Base-by-base conservation (phyloP, 73 alveolate genomes). In the Strombidium stylifer region DNA sequence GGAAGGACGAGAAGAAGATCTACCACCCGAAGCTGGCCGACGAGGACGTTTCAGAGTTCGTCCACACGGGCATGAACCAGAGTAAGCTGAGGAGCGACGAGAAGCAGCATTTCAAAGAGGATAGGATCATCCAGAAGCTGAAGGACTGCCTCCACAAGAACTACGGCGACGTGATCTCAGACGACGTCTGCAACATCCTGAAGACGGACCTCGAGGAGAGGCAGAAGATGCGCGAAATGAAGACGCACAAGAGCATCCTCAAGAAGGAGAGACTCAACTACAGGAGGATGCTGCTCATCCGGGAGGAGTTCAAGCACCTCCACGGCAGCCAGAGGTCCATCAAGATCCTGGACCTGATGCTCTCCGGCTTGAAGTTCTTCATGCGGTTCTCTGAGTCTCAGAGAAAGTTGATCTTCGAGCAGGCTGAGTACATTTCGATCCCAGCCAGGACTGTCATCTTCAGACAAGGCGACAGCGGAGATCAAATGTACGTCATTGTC, bases 381-480 rank as follows among this genome's bases (percentile, higher is more conserved):
- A 7, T 11, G 48, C 27, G 78, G n/a, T 64, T 64, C n/a, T n/a
- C n/a, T 47, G 65, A 64, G 30, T 4, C 11, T 20, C 56, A 44
- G 44, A 47, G 55, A 5, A 42, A 65, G 32, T 20, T 12, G 30
- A 64, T 64, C 16, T 64, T 40, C 37, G 37, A 20, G 1, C 32
- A 64, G 25, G 55, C 78, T 3, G 62, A 42, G 62, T 39, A 15
- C 4, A 14, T 64, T 15, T 14, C 66, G 1, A 16, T 45, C 1
- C 62, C 19, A 14, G 20, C 51, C 6, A 30, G 45, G 41, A 45
- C 48, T 1, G 28, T 64, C 11, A 51, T 74, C 1, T 74, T 74
- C 36, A 52, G 48, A 16, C 27, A 74, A 64, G 87, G 87, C 3
- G 72, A 67, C 21, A 55, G 62, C 26, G 87, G 87, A 20, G 87